Percentiles rank a stretch among this genome's conserved stretches.
phyloP scores from a whole-genome alignment of 1,284 basidiomycete species.

The Boletellus sp. region DNA sequence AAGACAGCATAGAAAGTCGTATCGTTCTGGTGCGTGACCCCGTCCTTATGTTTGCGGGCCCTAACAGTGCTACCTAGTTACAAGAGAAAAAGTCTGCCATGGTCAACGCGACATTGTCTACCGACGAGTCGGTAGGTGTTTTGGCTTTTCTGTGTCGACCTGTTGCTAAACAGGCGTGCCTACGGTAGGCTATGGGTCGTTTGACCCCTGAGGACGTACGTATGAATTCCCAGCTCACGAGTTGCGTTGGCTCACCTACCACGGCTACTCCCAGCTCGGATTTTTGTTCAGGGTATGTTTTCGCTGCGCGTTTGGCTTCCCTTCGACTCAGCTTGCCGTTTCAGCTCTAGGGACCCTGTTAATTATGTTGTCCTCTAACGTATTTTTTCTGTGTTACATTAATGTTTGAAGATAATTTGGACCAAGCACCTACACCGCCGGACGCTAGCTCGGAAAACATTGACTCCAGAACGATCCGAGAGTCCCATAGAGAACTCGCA shows the following conservation, averaged over 20 bases:
- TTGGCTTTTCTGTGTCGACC: slow-evolving; percentile 3
- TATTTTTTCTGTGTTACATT: too few relatives aligned
- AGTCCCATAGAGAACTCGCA: too few relatives aligned
- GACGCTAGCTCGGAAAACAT: too few relatives aligned
- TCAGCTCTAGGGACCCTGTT: slow-evolving; percentile 17
- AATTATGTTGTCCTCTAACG: too few relatives aligned
- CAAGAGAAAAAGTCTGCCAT: slow-evolving; percentile 93
- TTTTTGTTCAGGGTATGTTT: slow-evolving; percentile 71
- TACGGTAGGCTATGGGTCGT: slow-evolving; percentile 76
- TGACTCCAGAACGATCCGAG: too few relatives aligned
- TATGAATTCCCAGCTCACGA: slow-evolving; percentile 18
- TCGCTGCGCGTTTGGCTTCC: neutral
- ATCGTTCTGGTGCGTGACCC: slow-evolving; percentile 64
- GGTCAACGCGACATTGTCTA: slow-evolving; percentile 76
- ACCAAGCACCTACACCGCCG: too few relatives aligned
- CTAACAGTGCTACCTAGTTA: slow-evolving; percentile 44
- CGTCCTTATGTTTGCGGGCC: neutral
- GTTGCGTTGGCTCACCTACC: slow-evolving; percentile 9
- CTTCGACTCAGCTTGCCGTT: neutral
- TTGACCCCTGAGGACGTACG: slow-evolving; percentile 86
- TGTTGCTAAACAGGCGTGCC: slow-evolving; percentile 24
- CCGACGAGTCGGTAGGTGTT: slow-evolving; percentile 65
- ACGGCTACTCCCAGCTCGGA: slow-evolving; percentile 45
- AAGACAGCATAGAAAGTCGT: slow-evolving; percentile 95
- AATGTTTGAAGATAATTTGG: too few relatives aligned